Base-by-base conservation (phyloP, 352 stramenopile genomes). In the Thalassiosira allenii region DNA sequence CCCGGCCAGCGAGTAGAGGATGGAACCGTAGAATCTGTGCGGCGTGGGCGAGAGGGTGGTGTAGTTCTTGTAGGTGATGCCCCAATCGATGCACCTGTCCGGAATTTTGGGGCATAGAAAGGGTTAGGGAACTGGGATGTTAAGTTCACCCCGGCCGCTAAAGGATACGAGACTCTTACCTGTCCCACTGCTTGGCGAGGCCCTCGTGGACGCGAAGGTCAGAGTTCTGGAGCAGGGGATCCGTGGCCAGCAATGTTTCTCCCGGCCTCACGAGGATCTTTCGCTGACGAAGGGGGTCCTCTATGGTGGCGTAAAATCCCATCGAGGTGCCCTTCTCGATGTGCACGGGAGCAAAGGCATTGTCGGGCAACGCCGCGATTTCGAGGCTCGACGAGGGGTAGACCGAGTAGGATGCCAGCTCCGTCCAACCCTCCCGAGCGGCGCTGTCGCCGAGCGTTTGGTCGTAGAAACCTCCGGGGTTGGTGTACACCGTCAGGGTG, bases 161-260 rank as follows among this genome's bases (percentile, higher is more conserved):
- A n/a, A n/a, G n/a, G n/a, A n/a, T n/a, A n/a, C n/a, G n/a, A n/a
- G n/a, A n/a, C n/a, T n/a, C n/a, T n/a, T n/a, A n/a, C n/a, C n/a
- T n/a, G n/a, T n/a, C 32, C 53, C 56, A 75, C 49, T 81, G 73
- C 17, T 65, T 64, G 9, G 57, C 43, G 0, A 73, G 2, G n/a
- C 73, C 73, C 17, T 70, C 23, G 3, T 29, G 47, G 9, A 72
- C 57, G 3, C 27, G 0, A 6, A 81, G 25, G 30, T 81, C 27
- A 41, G 22, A 23, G 52, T 75, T 58, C 30, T 57, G 20, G 32
- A 81, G 62, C n/a, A 65, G 56, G 20, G 6, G 4, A 22, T 33
- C n/a, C 9, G 12, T 52, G 11, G 17, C 43, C 32, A 52, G 4
- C 17, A 62, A 61, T 1, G 4, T 62, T 2, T 8, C 22, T 37